phyloP scores from a whole-genome alignment of 164 flowering plant species.

The Macadamia integrifolia region DNA sequence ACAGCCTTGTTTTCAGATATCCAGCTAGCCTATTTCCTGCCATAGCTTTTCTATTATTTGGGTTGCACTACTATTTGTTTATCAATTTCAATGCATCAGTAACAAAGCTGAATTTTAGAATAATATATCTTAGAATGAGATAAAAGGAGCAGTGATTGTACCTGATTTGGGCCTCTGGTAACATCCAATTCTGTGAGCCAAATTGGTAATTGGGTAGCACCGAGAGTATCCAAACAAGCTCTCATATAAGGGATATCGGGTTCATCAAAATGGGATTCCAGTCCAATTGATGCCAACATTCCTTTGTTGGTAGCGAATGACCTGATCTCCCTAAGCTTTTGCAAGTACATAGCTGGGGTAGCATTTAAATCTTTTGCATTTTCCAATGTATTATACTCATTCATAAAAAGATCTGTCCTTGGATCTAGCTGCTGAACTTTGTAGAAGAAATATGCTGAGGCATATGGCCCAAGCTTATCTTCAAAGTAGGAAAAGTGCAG shows the following conservation, averaged over 20 bases:
- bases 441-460: conserved; percentile 24
- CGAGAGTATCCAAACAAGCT: conserved; percentile 31
- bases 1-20: too few relatives aligned
- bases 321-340: conserved; percentile 33
- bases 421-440: conserved; percentile 26
- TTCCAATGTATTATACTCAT: conserved; percentile 71
- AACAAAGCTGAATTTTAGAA: neutral
- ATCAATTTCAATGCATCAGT: too few relatives aligned
- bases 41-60: too few relatives aligned
- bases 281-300: conserved; percentile 32
- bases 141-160: neutral
- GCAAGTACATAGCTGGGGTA: conserved; percentile 36
- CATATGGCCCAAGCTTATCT: conserved; percentile 30
- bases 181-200: conserved; percentile 47
- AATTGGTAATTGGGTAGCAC: conserved; percentile 25
- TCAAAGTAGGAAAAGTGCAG: conserved; percentile 57
- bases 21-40: too few relatives aligned
- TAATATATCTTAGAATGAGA: neutral
- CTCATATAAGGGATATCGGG: conserved; percentile 46
- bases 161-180: conserved; percentile 25
- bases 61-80: too few relatives aligned
- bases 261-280: conserved; percentile 32
- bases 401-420: conserved; percentile 41
- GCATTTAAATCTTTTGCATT: conserved; percentile 21
- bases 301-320: neutral